A percentile compares a stretch with the other conserved stretches of the same genome.
These are phyloP conservation scores for California macrophylla DNA, from an alignment of 441 rosid genomes.

Conservation along the genomic window DNA sequence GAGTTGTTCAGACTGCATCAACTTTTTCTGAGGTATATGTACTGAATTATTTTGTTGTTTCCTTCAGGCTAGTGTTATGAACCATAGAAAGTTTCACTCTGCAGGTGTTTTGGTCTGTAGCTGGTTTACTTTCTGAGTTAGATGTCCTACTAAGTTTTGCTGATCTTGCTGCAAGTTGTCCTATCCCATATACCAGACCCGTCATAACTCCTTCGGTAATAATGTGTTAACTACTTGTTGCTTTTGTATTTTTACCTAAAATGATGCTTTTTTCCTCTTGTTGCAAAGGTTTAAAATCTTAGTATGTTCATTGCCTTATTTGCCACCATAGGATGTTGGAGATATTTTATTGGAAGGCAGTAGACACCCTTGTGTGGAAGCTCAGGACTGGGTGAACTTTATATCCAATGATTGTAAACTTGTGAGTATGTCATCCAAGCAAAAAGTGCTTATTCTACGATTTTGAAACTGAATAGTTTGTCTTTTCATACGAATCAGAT, in stretches of 20 bases:
- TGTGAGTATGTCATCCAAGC: slow-evolving; percentile 39
- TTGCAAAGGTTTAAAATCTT: slow-evolving; percentile 10
- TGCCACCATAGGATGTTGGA: slow-evolving; percentile 54
- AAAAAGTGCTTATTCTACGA: slow-evolving; percentile 14
- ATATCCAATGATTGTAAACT: slow-evolving; percentile 96
- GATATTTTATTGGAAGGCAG: slow-evolving; percentile 83
- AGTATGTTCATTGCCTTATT: slow-evolving; percentile 14
- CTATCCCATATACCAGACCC: slow-evolving; percentile 90
- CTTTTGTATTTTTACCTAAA: slow-evolving; percentile 12
- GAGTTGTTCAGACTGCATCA: slow-evolving; percentile 69
- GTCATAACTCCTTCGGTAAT: slow-evolving; percentile 65
- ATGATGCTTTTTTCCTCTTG: slow-evolving; percentile 9
- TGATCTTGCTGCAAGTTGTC: slow-evolving; percentile 87
- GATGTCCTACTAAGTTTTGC: slow-evolving; percentile 95
- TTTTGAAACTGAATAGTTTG: slow-evolving; percentile 23
- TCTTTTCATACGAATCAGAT: slow-evolving; percentile 38
- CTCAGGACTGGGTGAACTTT: slow-evolving; percentile 99
- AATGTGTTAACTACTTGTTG: slow-evolving; percentile 14
- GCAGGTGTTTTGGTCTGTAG: slow-evolving; percentile 78
- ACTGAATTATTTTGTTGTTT: slow-evolving; percentile 13
- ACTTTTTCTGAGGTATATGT: slow-evolving; percentile 70
- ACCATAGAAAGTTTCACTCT: slow-evolving; percentile 22
- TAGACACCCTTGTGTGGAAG: slow-evolving; percentile 98
- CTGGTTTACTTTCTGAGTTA: slow-evolving; percentile 70
- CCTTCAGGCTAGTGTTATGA: slow-evolving; percentile 10